Evolutionary conservation across 805 yeast species (phyloP).

Genomic region (Tanozyma kutaoensis): DNA sequence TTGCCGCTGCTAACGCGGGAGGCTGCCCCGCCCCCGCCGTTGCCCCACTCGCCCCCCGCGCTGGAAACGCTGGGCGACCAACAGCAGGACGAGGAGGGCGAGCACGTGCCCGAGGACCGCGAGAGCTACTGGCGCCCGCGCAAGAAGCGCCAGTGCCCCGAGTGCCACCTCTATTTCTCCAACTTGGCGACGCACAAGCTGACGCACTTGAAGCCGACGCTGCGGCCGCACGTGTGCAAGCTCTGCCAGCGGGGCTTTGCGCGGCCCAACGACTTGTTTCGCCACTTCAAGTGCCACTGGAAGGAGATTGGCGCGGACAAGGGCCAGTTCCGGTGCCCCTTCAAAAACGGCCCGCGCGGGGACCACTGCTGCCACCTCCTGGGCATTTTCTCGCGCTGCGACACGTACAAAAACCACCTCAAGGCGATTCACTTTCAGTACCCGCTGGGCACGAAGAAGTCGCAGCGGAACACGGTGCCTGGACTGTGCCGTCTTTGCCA

Average conservation of each 20-base stretch:
- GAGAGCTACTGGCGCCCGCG: too few relatives aligned
- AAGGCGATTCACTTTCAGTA: conserved; percentile 83
- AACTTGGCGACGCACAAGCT: conserved; percentile 77
- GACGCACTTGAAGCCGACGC: conserved; percentile 58
- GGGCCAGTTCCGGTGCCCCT: conserved; percentile 74
- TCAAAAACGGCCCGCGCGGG: conserved; percentile 20
- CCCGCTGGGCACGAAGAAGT: conserved; percentile 77
- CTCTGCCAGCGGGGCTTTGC: conserved; percentile 79
- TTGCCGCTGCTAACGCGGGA: not conserved
- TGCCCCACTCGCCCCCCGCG: conserved; percentile 1
- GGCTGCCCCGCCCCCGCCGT: not conserved
- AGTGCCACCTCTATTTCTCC: conserved; percentile 54
- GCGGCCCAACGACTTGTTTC: conserved; percentile 70
- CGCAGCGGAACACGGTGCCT: conserved; percentile 49
- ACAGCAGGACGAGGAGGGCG: too few relatives aligned
- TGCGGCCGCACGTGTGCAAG: conserved; percentile 67
- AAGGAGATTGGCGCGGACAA: conserved; percentile 57
- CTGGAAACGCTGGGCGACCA: too few relatives aligned
- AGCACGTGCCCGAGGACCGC: too few relatives aligned
- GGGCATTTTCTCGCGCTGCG: conserved; percentile 82
- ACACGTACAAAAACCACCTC: conserved; percentile 82
- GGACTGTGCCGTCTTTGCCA: conserved; percentile 79
- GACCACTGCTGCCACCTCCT: conserved; percentile 58
- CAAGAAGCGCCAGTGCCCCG: conserved; percentile 61
- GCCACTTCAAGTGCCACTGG: conserved; percentile 82